phyloP scores from a whole-genome alignment of 441 rosid species.

The Dalechampia spathulata region DNA sequence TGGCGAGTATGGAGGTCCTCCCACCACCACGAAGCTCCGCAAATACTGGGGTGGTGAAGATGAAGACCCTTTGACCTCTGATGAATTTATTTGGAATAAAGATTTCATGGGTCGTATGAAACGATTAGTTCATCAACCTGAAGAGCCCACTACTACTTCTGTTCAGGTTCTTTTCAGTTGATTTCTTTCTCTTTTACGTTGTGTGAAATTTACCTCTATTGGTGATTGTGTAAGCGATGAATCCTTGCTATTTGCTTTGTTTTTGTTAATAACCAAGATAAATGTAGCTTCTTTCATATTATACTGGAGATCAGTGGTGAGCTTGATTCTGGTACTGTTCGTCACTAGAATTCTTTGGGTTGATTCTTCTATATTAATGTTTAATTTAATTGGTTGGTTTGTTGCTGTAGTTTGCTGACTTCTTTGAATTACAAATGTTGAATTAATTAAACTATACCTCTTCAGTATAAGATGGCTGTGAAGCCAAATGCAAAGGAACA shows the following conservation, averaged over 20 bases:
- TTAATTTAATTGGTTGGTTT: background rate
- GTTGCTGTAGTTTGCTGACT: background rate
- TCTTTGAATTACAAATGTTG: background rate
- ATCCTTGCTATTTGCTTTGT: too few relatives aligned
- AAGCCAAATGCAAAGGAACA: background rate
- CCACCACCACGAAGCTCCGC: conserved; percentile 58
- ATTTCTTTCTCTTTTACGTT: too few relatives aligned
- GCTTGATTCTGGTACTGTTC: too few relatives aligned
- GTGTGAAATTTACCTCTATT: too few relatives aligned
- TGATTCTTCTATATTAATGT: background rate
- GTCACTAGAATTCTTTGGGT: too few relatives aligned
- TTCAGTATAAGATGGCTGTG: too few relatives aligned
- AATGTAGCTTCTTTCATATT: too few relatives aligned
- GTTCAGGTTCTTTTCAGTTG: conserved; percentile 32
- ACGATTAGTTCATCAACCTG: conserved; percentile 42
- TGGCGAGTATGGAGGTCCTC: conserved; percentile 88
- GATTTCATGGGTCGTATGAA: conserved; percentile 78
- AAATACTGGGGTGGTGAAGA: conserved; percentile 82
- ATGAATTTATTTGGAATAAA: conserved; percentile 80
- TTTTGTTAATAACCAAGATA: too few relatives aligned
- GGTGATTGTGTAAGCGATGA: too few relatives aligned
- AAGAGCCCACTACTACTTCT: conserved; percentile 30
- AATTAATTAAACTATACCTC: too few relatives aligned
- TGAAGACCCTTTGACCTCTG: conserved; percentile 78
- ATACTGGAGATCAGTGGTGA: background rate